Base-by-base conservation (phyloP, 2,329 filamentous ascomycete genomes). In the Peltaster fructicola region DNA sequence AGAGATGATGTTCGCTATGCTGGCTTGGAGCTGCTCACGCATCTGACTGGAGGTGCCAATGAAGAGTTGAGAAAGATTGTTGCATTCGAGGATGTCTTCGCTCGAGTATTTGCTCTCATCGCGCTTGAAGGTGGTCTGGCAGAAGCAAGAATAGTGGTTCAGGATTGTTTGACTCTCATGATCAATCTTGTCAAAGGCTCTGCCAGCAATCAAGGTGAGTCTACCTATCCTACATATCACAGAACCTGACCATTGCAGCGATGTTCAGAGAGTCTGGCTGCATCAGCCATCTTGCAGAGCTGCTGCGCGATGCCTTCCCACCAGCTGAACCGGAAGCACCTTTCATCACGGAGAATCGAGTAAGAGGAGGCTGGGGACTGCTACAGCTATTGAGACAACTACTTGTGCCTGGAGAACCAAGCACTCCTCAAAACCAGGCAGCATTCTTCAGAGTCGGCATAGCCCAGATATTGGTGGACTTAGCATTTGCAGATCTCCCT, bases 41-140 rank as follows among this genome's bases (percentile, higher is more conserved):
- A 82, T 29, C 62, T 98, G 15, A 93, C 88, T 0, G 43, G 40
- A 22, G 79, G 81, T 15, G 73, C 73, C 0, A 92, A 85, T 6
- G 57, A 73, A 20, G 84, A 95, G 41, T 67, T 98, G 25, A 84
- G 95, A 47, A 95, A 95, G 50, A 64, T 95, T 2, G 84, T 95
- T 13, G 88, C 82, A 1, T 95, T 93, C 38, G 82, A 93, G 43
- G 85, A 81, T 59, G 80, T 84, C 0, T 95, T 93, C 41, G 81
- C 88, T 32, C 72, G 75, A 20, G 59, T 90, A 14, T 93, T 95
- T 47, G 62, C 62, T 21, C 73, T 95, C 26, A 78, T 98, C 26
- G 66, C 74, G 36, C 59, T 63, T 1, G 88, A 98, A 41, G 88
- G 88, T 0, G 76, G 74, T 2, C 56, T 98, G 21, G 64, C 63